Evolutionary conservation across 768 basidiomycete species (phyloP), one percentile per base, ranked within the genome.

Genomic region (Agaricus bisporus): DNA sequence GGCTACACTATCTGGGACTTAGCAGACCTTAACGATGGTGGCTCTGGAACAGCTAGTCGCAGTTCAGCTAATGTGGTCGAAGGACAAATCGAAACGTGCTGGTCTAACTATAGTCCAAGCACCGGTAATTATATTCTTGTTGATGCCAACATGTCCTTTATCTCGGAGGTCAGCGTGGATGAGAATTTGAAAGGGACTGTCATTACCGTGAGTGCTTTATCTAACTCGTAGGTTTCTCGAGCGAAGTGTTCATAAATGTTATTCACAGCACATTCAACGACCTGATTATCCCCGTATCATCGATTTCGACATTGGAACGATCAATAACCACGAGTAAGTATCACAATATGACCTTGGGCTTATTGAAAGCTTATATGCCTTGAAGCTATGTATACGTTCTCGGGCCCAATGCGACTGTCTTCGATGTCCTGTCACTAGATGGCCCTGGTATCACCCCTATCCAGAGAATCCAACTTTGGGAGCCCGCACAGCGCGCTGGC

Each of bases 101-200:
- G 75, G 75, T 69, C 69, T 11, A 67, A 64, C 48, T 73, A 73
- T 64, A 70, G 68, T 59, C 55, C 59, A 38, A 66, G 70, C 63
- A 74, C 73, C 1, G 71, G 72, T 4, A 75, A 71, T 61, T 77
- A 72, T 64, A 76, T 72, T 61, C 59, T 77, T 10, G 75, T 69
- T 32, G 75, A 77, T 52, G 71, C 75, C 41, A 67, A 60, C 2
- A 75, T 72, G 29, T 60, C 70, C 4, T 61, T 62, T 9, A 62
- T 73, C 39, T 78, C 76, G 0, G 79, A 80, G 64, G 70, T 78
- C 38, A 68, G 69, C 42, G 69, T 81, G 43, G 73, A 76, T 60
- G 62, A 66, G 55, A 73, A 76, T 55, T 68, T 80, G 29, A 68
- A 69, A 51, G 72, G 67, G 4, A 64, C 67, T n/a, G 70, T 79